Conservation (phyloP, 2,329 filamentous ascomycete species). For the Geosmithia morbida region DNA sequence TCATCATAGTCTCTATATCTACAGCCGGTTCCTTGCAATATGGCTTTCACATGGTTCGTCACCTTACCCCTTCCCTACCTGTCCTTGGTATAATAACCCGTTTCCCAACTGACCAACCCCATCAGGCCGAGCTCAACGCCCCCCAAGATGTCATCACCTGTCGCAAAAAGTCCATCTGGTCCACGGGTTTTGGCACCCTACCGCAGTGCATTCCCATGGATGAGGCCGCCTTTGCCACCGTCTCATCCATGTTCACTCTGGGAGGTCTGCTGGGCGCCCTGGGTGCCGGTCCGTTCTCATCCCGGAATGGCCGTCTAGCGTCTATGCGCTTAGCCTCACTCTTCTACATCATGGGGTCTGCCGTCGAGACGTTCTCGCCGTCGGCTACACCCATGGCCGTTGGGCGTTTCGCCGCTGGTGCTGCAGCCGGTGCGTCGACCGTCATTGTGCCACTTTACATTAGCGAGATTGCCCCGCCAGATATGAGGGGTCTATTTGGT, state of each 20-base stretch:
- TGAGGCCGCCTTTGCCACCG: conserved; percentile 64
- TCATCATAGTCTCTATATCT: conserved; percentile 60
- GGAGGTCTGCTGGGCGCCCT: conserved; percentile 79
- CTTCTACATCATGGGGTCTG: conserved; percentile 63
- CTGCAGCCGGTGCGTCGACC: conserved; percentile 77
- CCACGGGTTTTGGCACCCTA: conserved; percentile 11
- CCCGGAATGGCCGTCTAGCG: conserved; percentile 57
- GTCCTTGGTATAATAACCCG: not conserved
- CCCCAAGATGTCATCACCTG: conserved; percentile 91
- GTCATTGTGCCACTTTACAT: conserved; percentile 94
- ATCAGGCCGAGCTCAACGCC: conserved; percentile 76
- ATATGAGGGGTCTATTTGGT: conserved; percentile 64
- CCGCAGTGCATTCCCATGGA: conserved; percentile 83
- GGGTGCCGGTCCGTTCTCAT: conserved; percentile 64
- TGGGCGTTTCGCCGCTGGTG: conserved; percentile 66
- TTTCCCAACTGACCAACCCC: conserved; percentile 2
- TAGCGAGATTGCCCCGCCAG: conserved; percentile 71
- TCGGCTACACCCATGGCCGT: conserved; percentile 53
- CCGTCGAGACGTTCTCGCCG: conserved; percentile 58
- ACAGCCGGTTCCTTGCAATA: conserved; percentile 87
- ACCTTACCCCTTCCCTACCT: not conserved
- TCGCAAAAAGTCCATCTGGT: conserved; percentile 23
- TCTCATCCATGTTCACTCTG: conserved; percentile 83
- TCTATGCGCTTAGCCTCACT: conserved; percentile 66
- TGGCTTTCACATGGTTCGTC: conserved; percentile 73